Evolutionary conservation across 148 eudicot species (phyloP), one percentile per base, ranked within the genome.

Genomic region (Fagopyrum esculentum): DNA sequence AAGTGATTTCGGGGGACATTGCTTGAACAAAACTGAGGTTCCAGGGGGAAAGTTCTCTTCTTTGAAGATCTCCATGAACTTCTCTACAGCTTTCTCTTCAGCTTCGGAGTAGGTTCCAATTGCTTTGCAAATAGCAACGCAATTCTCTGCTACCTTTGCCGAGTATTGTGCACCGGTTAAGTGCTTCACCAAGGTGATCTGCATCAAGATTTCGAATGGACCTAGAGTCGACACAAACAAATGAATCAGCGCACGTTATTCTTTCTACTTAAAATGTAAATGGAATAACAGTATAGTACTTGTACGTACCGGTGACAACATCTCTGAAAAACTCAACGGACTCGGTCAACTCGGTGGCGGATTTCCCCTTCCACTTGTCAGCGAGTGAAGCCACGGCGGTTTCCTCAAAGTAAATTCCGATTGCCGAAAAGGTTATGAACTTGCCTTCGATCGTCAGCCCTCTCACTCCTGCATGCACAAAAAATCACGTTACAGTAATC

Each of bases 341-440:
- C 3, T 83, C 85, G 9, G 75, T 74, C 84, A 93, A 71, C 48
- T 89, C 87, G 30, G 79, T 79, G 1, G 82, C 78, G 29, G 59
- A 81, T 80, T 89, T 91, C 69, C 88, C 94, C 81, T 89, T 93
- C 97, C 97, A 93, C 81, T 91, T 93, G 10, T 10, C 79, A 11
- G 92, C 85, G 47, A 93, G 88, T 0, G 84, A 81, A 12, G 84
- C 12, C 46, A 91, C 61, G 2, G 89, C 93, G 40, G 12, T 43
- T 9, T 83, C 86, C 74, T 89, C 91, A 73, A 93, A 71, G 72
- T 89, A 91, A 3, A 90, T 86, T 0, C 90, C 96, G 7, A 93
- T 93, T 7, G 89, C 89, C 26, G 91, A 87, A 80, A 89, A 89
- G 75, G 79, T 88, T 13, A 91, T 73, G 60, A 85, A 85, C 70